Evolutionary conservation across 257 asterid genomes (phyloP).

Genomic region (Solanum boliviense): DNA sequence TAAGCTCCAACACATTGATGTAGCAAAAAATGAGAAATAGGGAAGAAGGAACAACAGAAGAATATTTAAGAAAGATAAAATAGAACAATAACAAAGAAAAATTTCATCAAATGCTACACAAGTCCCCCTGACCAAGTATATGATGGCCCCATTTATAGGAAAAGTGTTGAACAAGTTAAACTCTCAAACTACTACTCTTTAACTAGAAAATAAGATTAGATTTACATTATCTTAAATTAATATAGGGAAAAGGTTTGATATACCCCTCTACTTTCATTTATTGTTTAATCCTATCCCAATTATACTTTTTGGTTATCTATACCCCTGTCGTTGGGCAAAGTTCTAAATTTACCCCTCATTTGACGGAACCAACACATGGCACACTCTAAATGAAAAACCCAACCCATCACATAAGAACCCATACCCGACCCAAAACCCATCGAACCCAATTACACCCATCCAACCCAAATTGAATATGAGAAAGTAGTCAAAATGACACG

Average conservation of each 20-base stretch:
- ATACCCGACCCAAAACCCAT: neutral
- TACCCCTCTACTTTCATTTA: neutral
- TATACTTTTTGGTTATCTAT: neutral
- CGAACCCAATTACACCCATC: neutral
- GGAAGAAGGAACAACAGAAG: neutral
- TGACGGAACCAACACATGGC: neutral
- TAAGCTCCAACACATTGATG: neutral
- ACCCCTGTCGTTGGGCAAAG: neutral
- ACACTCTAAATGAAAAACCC: neutral
- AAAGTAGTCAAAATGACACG: too few species aligned
- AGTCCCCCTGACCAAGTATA: neutral
- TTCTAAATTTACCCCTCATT: neutral
- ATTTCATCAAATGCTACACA: neutral
- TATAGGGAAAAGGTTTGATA: neutral
- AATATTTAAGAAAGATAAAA: neutral
- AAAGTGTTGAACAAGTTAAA: neutral
- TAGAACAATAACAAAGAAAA: neutral
- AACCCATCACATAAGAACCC: neutral
- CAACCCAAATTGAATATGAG: too few species aligned
- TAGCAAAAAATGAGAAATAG: neutral
- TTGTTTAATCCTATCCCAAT: neutral
- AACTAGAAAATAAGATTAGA: neutral
- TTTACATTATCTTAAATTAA: neutral
- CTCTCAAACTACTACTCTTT: neutral
- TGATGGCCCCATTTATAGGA: neutral